These are phyloP conservation scores for Parascedosporium putredinis DNA, from an alignment of 2,329 filamentous ascomycete species.

Conservation along the genomic window DNA sequence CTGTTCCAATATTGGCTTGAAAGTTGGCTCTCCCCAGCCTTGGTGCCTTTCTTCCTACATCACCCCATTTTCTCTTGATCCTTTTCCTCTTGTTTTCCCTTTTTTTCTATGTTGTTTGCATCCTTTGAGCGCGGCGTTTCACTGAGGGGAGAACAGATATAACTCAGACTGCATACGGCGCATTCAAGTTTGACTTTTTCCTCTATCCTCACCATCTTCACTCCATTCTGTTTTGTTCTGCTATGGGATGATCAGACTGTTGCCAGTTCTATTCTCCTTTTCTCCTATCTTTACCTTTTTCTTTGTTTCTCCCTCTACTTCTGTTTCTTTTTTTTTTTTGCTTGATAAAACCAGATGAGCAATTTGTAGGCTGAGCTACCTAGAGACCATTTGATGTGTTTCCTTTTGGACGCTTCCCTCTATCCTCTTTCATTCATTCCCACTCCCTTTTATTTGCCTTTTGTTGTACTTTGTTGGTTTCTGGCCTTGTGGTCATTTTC, in stretches of 20 bases:
- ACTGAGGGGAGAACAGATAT: constrained; percentile 6
- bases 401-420: too few relatives aligned
- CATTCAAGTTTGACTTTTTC: background rate
- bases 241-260: background rate
- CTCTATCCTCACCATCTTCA: background rate
- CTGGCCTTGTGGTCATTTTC: too few relatives aligned
- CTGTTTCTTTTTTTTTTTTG: too few relatives aligned
- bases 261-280: too few relatives aligned
- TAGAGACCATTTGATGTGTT: too few relatives aligned
- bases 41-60: background rate
- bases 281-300: too few relatives aligned
- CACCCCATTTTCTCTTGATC: background rate
- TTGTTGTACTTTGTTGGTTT: too few relatives aligned
- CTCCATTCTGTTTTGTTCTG: background rate
- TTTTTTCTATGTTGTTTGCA: constrained; percentile 2
- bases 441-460: too few relatives aligned
- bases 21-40: background rate
- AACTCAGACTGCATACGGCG: constrained; percentile 8
- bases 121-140: constrained; percentile 8
- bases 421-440: too few relatives aligned
- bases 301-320: background rate
- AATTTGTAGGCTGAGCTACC: too few relatives aligned
- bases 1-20: constrained; percentile 1
- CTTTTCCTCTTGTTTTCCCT: too few relatives aligned
- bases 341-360: too few relatives aligned